Conservation (phyloP, 148 eudicot genomes). For the Cornus suecica region DNA sequence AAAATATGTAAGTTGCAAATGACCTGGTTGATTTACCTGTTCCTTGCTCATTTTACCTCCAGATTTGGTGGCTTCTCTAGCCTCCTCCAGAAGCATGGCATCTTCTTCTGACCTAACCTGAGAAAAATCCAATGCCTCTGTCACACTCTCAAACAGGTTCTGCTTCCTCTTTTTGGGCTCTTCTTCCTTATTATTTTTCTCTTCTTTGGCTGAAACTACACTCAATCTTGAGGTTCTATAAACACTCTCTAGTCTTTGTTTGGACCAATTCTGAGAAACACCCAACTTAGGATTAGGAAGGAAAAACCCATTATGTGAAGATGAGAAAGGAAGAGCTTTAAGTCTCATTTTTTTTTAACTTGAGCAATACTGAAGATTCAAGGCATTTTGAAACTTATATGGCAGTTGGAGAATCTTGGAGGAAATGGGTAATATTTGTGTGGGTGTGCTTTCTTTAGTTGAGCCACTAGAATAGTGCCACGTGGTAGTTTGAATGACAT, state of each 20-base stretch:
- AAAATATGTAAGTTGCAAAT: not conserved
- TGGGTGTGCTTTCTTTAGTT: slow-evolving; percentile 4
- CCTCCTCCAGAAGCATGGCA: slow-evolving; percentile 77
- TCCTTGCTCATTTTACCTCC: slow-evolving; percentile 66
- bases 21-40: slow-evolving; percentile 46
- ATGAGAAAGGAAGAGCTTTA: slow-evolving; percentile 44
- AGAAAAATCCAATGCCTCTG: slow-evolving; percentile 90
- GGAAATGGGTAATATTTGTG: slow-evolving; percentile 2
- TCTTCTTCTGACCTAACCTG: slow-evolving; percentile 76
- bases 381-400: not conserved
- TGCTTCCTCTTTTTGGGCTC: slow-evolving; percentile 50
- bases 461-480: slow-evolving; percentile 12
- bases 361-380: not conserved
- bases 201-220: slow-evolving; percentile 42
- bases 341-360: slow-evolving; percentile 37
- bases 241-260: not conserved
- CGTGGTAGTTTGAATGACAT: not conserved
- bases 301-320: slow-evolving; percentile 44
- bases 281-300: slow-evolving; percentile 17
- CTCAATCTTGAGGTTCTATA: slow-evolving; percentile 17
- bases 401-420: not conserved
- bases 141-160: slow-evolving; percentile 64
- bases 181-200: slow-evolving; percentile 32
- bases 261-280: slow-evolving; percentile 18
- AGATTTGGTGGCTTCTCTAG: slow-evolving; percentile 66